phyloP scores from a whole-genome alignment of 352 stramenopile species.

The Globisporangium solare region DNA sequence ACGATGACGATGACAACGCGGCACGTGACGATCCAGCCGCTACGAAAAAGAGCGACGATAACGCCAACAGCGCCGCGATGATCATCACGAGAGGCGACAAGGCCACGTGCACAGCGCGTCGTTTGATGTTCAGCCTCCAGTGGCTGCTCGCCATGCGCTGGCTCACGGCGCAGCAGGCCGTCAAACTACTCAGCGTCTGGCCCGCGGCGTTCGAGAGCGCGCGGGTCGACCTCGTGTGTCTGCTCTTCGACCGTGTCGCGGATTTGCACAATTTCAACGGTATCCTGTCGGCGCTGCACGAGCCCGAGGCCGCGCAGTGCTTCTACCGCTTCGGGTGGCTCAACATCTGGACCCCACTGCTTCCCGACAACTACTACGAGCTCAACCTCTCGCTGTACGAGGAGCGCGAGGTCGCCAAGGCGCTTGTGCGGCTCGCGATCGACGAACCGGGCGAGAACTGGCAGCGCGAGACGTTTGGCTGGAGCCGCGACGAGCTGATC shows the following conservation, averaged over 20 bases:
- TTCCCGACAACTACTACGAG: constrained; percentile 78
- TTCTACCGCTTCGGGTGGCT: constrained; percentile 68
- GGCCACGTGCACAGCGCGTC: constrained; percentile 46
- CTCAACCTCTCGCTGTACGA: constrained; percentile 63
- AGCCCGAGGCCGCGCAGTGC: constrained; percentile 53
- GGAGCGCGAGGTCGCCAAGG: constrained; percentile 67
- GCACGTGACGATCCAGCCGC: neutral
- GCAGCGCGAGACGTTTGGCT: constrained; percentile 72
- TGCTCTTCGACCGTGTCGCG: constrained; percentile 62
- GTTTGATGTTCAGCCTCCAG: constrained; percentile 66
- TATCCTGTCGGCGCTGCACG: constrained; percentile 46
- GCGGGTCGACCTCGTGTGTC: constrained; percentile 56
- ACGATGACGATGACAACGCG: neutral
- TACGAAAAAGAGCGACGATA: constrained; percentile 20
- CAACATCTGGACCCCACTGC: constrained; percentile 63
- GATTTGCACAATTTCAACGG: constrained; percentile 73
- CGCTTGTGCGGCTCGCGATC: constrained; percentile 71
- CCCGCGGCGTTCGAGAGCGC: constrained; percentile 36
- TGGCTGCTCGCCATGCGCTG: constrained; percentile 67
- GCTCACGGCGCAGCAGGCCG: constrained; percentile 58
- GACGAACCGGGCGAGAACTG: constrained; percentile 80
- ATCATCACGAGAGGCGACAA: constrained; percentile 27
- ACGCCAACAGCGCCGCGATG: constrained; percentile 16
- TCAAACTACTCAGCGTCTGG: constrained; percentile 46
- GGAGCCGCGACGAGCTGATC: constrained; percentile 71